Evolutionary conservation across 2,329 filamentous ascomycete genomes (phyloP).

Genomic region (Nothopassalora personata): DNA sequence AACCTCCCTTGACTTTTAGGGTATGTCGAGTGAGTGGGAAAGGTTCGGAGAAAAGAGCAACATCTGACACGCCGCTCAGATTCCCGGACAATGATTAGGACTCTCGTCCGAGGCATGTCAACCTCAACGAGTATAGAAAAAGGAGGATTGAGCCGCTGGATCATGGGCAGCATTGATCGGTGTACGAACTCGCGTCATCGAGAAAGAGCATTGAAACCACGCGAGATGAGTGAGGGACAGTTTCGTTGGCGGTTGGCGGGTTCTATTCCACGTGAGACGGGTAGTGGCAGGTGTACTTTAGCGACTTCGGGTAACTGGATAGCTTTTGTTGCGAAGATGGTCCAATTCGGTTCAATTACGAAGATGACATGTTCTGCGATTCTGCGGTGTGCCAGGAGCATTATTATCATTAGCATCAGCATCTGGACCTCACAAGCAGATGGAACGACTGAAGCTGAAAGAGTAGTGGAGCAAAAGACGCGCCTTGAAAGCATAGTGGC

Average conservation of each 20-base stretch:
- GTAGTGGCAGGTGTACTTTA: not conserved
- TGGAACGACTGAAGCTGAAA: not conserved
- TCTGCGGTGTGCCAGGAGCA: not conserved
- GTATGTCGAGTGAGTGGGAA: not conserved
- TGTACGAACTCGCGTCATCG: not conserved
- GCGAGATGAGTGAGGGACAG: not conserved
- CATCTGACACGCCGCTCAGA: not conserved
- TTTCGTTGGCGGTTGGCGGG: not conserved
- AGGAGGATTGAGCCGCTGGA: not conserved
- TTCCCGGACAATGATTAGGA: not conserved
- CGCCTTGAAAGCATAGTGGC: not conserved
- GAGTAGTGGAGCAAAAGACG: not conserved
- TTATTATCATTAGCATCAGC: not conserved
- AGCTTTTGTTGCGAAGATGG: not conserved
- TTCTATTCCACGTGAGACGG: not conserved
- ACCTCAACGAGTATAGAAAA: not conserved
- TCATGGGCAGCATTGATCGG: not conserved
- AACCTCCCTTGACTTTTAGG: not conserved
- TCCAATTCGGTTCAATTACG: not conserved
- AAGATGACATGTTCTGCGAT: not conserved
- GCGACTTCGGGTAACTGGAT: not conserved
- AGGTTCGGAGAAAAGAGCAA: not conserved
- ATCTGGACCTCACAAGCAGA: not conserved
- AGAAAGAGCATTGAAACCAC: not conserved
- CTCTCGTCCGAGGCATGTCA: not conserved